A percentile compares a stretch with the other conserved stretches of the same genome.
Evolutionary conservation across 805 yeast genomes (phyloP).

Genomic region (Ogataea ramenticola): DNA sequence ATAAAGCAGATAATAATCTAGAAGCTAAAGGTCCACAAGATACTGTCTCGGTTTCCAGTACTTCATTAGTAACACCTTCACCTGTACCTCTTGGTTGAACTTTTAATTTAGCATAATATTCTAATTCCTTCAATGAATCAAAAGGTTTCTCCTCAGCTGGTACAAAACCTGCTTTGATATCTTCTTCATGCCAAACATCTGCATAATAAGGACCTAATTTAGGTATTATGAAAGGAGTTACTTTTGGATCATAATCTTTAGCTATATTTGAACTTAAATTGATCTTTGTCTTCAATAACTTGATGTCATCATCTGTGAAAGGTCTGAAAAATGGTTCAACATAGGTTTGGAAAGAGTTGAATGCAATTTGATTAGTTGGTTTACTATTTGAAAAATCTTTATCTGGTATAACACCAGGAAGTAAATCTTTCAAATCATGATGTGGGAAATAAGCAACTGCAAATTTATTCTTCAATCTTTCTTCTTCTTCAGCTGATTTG

Average conservation of each 20-base stretch:
- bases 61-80: conserved; percentile 49
- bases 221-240: conserved; percentile 74
- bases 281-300: conserved; percentile 56
- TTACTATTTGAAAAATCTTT: conserved; percentile 78
- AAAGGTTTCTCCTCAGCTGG: conserved; percentile 1
- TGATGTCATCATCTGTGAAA: conserved; percentile 74
- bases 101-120: conserved; percentile 11
- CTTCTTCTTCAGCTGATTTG: conserved; percentile 53
- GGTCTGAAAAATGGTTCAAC: conserved; percentile 80
- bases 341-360: conserved; percentile 76
- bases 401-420: conserved; percentile 88
- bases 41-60: conserved; percentile 62
- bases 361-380: conserved; percentile 87
- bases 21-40: conserved; percentile 91
- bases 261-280: conserved; percentile 44
- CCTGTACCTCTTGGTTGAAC: conserved; percentile 52
- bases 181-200: conserved; percentile 84
- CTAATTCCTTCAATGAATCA: conserved; percentile 15
- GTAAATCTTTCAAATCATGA: conserved; percentile 58
- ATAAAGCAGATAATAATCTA: conserved; percentile 73
- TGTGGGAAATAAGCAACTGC: conserved; percentile 91
- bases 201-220: conserved; percentile 77
- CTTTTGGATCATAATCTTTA: conserved; percentile 53
- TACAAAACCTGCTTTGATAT: conserved; percentile 27
- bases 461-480: conserved; percentile 66